These are phyloP conservation scores for Lanmaoa rubissima DNA, from an alignment of 768 basidiomycete species.

Conservation along the genomic window DNA sequence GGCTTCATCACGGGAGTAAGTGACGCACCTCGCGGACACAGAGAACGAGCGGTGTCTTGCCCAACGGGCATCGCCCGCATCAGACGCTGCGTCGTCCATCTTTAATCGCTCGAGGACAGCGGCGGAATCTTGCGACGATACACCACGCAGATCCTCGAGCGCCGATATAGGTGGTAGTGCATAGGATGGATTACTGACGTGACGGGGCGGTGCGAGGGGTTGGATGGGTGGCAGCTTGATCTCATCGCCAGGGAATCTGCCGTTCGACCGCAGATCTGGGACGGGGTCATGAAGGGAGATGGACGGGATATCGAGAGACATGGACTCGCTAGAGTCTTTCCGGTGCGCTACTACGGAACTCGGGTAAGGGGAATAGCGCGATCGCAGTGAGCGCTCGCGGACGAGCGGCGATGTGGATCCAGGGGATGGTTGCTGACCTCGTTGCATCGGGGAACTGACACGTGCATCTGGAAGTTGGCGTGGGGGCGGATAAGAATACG, in stretches of 20 bases:
- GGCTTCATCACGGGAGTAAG: background rate
- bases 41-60: conserved; percentile 45
- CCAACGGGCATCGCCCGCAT: conserved; percentile 31
- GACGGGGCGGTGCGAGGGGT: conserved; percentile 29
- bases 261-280: conserved; percentile 25
- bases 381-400: conserved; percentile 23
- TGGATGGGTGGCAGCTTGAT: conserved; percentile 44
- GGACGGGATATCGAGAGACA: conserved; percentile 37
- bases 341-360: conserved; percentile 24
- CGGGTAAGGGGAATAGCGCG: conserved; percentile 50
- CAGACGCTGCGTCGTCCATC: conserved; percentile 43
- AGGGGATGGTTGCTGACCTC: conserved; percentile 28
- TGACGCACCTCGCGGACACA: conserved; percentile 35
- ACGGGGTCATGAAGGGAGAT: conserved; percentile 33
- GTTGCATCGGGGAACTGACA: conserved; percentile 32
- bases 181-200: conserved; percentile 40
- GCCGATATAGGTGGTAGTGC: conserved; percentile 69
- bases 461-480: conserved; percentile 30
- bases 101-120: conserved; percentile 65
- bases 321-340: conserved; percentile 27
- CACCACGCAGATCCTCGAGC: conserved; percentile 59
- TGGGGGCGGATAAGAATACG: conserved; percentile 31
- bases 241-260: conserved; percentile 32
- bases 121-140: conserved; percentile 53
- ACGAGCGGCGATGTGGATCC: conserved; percentile 24